Base-by-base conservation (phyloP, 345 rosid genomes). In the Erysimum cheiranthoides region DNA sequence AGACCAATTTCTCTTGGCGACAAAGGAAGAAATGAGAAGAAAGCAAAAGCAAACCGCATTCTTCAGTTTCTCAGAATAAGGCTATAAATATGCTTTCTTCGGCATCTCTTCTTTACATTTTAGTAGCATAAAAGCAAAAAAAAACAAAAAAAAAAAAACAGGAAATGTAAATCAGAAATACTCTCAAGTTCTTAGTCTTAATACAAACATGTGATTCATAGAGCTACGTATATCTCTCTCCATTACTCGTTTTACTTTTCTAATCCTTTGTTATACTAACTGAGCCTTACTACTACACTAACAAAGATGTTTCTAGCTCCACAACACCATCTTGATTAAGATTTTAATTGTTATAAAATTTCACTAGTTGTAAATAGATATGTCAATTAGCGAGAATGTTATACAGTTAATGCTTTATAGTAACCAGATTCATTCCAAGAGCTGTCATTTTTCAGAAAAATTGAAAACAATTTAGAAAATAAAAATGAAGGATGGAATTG, bases 91-190 rank as follows among this genome's bases (percentile, higher is more conserved):
- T 31, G 32, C 53, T 17, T 42, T 69, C 53, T 10, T 42, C 17
- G 25, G 31, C 34, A 52, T 73, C 62, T 52, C 35, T 56, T 62
- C 18, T 1, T 42, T 52, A 62, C 52, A 30, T 18, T 18, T 62
- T 42, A 40, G 62, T 47, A 71, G 60, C 60, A 71, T 49, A 21
- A 59, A 21, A 14, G 5, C 25, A 21, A 21, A 21, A 5, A 46
- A 25, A 67, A 59, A 49, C 61, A 17, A n/a, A n/a, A n/a, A 21
- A 21, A 21, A 5, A 46, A 25, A 67, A 59, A 49, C 61, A 17
- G 10, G 12, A 39, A 39, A 68, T 75, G 79, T 76, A 76, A 42
- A 69, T 76, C 65, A 52, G 49, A 61, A 51, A 51, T 76, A 69
- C 70, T 61, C 28, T 32, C 42, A 69, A 68, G 68, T 21, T 68